Evolutionary conservation across 2,329 filamentous ascomycete genomes (phyloP).

Genomic region (Gremmenia infestans): DNA sequence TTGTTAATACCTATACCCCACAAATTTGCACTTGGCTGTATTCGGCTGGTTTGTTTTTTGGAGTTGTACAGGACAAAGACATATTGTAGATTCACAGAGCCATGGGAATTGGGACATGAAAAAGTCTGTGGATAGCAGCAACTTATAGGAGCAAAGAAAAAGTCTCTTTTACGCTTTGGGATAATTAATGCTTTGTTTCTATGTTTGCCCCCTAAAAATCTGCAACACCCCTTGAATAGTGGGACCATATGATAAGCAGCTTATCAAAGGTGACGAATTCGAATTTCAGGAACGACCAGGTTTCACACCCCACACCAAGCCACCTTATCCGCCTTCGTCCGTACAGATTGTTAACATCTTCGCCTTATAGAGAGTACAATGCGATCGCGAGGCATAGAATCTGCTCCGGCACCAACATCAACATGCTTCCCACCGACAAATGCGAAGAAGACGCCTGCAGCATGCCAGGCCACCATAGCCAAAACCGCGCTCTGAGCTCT

Average conservation of each 20-base stretch:
- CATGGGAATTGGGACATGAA: background rate
- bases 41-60: background rate
- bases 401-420: constrained; percentile 14
- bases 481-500: constrained; percentile 16
- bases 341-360: background rate
- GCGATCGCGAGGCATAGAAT: constrained; percentile 6
- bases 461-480: constrained; percentile 14
- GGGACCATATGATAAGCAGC: background rate
- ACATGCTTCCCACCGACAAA: constrained; percentile 30
- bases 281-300: background rate
- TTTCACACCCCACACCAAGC: background rate
- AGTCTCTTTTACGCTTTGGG: background rate
- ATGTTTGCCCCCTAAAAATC: background rate
- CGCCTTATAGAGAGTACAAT: constrained; percentile 2
- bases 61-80: background rate
- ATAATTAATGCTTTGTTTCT: background rate
- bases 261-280: background rate
- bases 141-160: background rate
- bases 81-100: background rate
- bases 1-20: constrained; percentile 13
- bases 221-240: background rate
- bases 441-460: constrained; percentile 26
- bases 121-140: background rate
- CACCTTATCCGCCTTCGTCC: background rate
- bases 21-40: constrained; percentile 10